phyloP scores from a whole-genome alignment of 2,329 filamentous ascomycete genomes.

The Daldinia sp. region DNA sequence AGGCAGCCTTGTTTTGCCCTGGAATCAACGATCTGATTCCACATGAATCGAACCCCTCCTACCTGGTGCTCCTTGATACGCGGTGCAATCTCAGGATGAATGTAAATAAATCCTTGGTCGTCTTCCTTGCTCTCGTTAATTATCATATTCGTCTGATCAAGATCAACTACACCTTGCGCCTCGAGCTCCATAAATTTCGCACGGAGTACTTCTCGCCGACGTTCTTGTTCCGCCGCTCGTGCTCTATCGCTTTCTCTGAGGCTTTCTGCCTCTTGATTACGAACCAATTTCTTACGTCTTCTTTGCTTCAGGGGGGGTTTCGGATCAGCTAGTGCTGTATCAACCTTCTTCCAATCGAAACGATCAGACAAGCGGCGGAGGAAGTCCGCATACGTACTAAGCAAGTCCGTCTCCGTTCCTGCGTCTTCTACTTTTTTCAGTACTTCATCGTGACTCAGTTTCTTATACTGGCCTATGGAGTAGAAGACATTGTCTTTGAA shows the following conservation, averaged over 20 bases:
- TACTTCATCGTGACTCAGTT: conserved; percentile 32
- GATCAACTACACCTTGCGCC: conserved; percentile 55
- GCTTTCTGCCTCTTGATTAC: conserved; percentile 64
- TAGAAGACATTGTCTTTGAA: conserved; percentile 31
- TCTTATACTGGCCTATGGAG: conserved; percentile 39
- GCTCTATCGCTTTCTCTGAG: conserved; percentile 67
- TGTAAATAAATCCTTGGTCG: conserved; percentile 70
- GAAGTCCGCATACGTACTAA: conserved; percentile 41
- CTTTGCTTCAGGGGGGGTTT: background rate
- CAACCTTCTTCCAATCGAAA: conserved; percentile 43
- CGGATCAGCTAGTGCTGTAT: background rate
- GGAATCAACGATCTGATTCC: conserved; percentile 80
- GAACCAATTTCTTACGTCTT: conserved; percentile 55
- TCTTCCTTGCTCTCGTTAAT: conserved; percentile 76
- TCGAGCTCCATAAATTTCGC: conserved; percentile 56
- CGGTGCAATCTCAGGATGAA: conserved; percentile 72
- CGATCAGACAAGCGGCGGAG: conserved; percentile 46
- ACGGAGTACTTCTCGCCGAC: conserved; percentile 62
- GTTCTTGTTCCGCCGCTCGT: conserved; percentile 66
- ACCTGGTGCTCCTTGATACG: conserved; percentile 85
- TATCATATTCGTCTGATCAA: conserved; percentile 63
- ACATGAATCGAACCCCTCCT: conserved; percentile 86
- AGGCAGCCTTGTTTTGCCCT: conserved; percentile 78
- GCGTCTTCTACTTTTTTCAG: conserved; percentile 23
- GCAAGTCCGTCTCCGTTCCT: conserved; percentile 21